phyloP scores from a whole-genome alignment of 163 green algal species.

The Coccomyxa subellipsoidea region DNA sequence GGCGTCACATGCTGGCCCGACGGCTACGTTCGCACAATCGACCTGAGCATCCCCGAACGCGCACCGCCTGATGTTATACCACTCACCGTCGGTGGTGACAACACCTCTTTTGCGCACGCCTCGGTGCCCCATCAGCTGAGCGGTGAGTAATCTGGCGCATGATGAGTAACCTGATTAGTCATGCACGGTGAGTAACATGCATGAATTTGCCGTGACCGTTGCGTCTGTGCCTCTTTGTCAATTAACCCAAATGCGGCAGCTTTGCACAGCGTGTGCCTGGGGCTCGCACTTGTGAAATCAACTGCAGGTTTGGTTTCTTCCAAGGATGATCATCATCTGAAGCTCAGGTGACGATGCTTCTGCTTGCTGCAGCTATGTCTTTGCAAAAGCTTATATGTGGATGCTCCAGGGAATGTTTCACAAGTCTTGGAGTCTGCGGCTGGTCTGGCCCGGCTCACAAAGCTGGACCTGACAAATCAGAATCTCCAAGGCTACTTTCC shows the following conservation, averaged over 20 bases:
- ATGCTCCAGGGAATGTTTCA: not conserved
- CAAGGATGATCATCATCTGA: no score
- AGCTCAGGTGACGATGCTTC: no score
- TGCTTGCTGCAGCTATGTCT: no score
- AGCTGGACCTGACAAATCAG: not conserved
- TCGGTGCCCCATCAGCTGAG: not conserved
- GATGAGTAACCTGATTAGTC: no score
- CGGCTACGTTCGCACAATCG: not conserved
- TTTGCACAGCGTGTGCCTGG: no score
- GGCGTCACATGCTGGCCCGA: not conserved
- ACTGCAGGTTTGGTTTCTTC: no score
- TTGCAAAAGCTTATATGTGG: no score
- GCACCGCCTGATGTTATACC: not conserved
- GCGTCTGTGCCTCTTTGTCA: no score
- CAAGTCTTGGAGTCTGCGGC: not conserved
- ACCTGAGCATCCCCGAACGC: not conserved
- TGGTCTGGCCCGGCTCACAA: not conserved
- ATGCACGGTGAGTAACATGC: no score
- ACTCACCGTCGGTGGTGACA: not conserved
- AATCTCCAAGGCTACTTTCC: not conserved
- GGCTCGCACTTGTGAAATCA: no score
- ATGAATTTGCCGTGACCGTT: no score
- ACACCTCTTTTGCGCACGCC: not conserved
- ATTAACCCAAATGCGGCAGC: no score
- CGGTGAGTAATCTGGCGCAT: not conserved